phyloP scores from a whole-genome alignment of 345 rosid genomes.

The Lepidium didymum region DNA sequence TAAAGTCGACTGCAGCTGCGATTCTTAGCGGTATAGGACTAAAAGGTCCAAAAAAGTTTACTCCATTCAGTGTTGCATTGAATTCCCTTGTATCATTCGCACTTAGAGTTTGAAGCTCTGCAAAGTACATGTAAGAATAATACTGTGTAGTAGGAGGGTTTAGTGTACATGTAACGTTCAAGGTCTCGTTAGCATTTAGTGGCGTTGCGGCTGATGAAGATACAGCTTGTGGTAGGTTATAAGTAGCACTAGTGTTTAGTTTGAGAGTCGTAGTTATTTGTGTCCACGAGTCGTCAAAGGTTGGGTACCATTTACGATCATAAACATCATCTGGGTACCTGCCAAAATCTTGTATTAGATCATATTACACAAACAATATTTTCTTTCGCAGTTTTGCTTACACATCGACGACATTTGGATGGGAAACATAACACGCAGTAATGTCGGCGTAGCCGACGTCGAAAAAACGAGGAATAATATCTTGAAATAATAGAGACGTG shows the following conservation, averaged over 20 bases:
- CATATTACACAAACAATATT: background rate
- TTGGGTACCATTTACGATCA: slow-evolving; percentile 21
- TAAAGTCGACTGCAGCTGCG: background rate
- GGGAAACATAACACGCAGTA: background rate
- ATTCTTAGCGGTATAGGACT: slow-evolving; percentile 23
- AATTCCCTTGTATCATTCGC: slow-evolving; percentile 40
- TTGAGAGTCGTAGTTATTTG: slow-evolving; percentile 3
- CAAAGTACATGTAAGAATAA: slow-evolving; percentile 36
- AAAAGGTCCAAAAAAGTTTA: slow-evolving; percentile 27
- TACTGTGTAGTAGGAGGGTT: slow-evolving; percentile 2
- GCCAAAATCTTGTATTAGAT: background rate
- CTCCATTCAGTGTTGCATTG: slow-evolving; percentile 34
- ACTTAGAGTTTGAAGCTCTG: slow-evolving; percentile 36
- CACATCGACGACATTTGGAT: too few relatives aligned
- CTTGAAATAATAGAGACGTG: background rate
- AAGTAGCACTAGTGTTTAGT: background rate
- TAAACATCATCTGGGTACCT: slow-evolving; percentile 19
- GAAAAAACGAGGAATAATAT: background rate
- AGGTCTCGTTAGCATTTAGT: background rate
- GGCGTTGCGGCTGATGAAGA: slow-evolving; percentile 8
- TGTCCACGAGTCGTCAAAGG: slow-evolving; percentile 14
- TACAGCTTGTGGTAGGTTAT: slow-evolving; percentile 10
- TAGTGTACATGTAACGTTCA: slow-evolving; percentile 9
- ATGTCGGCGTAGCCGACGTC: background rate
- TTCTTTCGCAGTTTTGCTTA: too few relatives aligned